Base-by-base conservation (phyloP, 2,329 filamentous ascomycete species). In the Incumbomyces lentus region DNA sequence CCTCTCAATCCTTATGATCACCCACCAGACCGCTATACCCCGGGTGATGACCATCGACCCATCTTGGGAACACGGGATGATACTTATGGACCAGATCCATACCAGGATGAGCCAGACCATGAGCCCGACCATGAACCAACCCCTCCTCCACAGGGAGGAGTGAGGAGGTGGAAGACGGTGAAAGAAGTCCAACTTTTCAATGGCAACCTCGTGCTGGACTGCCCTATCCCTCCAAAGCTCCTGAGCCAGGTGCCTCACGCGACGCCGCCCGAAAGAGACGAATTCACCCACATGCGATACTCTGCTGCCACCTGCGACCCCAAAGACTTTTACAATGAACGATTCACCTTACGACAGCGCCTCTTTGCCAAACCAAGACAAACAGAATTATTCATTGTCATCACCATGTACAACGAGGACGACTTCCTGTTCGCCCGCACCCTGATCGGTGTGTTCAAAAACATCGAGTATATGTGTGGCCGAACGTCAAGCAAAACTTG, bases 401-500 rank as follows among this genome's bases (percentile, higher is more conserved):
- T 96, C 45, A 96, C 90, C 48, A 95, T 95, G 90, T 98, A 98
- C 71, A 98, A 98, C 62, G 92, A 98, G 62, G 90, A 98, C 64
- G 92, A 98, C 59, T 82, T 96, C 55, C 73, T 95, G 49, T 95
- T 98, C 62, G 88, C 92, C 18, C 81, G 92, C 35, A 96, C 92
- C 3, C 86, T 98, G 86, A 86, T 82, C 41, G 92, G 92, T 64
- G 88, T 98, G 4, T 90, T 96, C 73, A 96, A 98, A 71, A 98
- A 98, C 64, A 86, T 98, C 56, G 90, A 95, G 64, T 89, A 90
- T 72, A 95, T 98, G 86, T 95, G 92, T 67, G 87, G 85, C 50
- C 79, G 90, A 41, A 87, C 82, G 38, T 87, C 84, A 63, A 95
- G 88, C 68, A 94, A 95, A 69, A 96, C 90, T 1, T 98, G 92